A percentile compares a stretch with the other conserved stretches of the same genome.
Evolutionary conservation across 2,329 filamentous ascomycete genomes (phyloP).

Genomic region (Stachybotrys chartarum): DNA sequence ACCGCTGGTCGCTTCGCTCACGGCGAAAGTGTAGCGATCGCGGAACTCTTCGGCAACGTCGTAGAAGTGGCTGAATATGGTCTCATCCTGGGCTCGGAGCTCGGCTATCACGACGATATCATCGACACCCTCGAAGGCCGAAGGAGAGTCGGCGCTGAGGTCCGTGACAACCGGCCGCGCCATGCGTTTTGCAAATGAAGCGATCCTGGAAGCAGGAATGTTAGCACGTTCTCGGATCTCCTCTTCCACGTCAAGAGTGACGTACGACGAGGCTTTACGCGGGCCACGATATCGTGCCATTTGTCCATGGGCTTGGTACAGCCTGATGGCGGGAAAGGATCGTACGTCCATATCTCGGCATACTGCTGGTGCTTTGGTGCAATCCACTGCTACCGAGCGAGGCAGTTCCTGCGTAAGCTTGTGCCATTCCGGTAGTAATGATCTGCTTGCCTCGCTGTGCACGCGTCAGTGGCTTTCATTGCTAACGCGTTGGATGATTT

Average conservation of each 20-base stretch:
- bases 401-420: slow-evolving; percentile 1
- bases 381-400: slow-evolving; percentile 31
- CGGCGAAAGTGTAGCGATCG: slow-evolving; percentile 35
- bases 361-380: slow-evolving; percentile 22
- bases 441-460: slow-evolving; percentile 7
- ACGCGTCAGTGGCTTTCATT: neutral
- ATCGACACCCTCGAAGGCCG: slow-evolving; percentile 27
- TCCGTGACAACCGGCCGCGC: slow-evolving; percentile 13
- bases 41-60: slow-evolving; percentile 25
- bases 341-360: slow-evolving; percentile 33
- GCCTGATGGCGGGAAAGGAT: slow-evolving; percentile 39
- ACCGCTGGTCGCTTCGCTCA: slow-evolving; percentile 4
- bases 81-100: slow-evolving; percentile 19
- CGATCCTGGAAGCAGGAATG: slow-evolving; percentile 16
- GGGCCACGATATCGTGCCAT: slow-evolving; percentile 35
- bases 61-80: slow-evolving; percentile 21
- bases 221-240: neutral
- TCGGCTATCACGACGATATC: slow-evolving; percentile 35
- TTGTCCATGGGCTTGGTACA: slow-evolving; percentile 26
- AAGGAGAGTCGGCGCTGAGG: slow-evolving; percentile 3
- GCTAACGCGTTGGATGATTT: neutral
- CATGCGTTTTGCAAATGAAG: slow-evolving; percentile 19
- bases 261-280: slow-evolving; percentile 27
- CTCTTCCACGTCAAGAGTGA: neutral
- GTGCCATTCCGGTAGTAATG: slow-evolving; percentile 11